Evolutionary conservation across 2,329 filamentous ascomycete species (phyloP), one percentile per base, ranked within the genome.

Genomic region (Zymoseptoria tritici): DNA sequence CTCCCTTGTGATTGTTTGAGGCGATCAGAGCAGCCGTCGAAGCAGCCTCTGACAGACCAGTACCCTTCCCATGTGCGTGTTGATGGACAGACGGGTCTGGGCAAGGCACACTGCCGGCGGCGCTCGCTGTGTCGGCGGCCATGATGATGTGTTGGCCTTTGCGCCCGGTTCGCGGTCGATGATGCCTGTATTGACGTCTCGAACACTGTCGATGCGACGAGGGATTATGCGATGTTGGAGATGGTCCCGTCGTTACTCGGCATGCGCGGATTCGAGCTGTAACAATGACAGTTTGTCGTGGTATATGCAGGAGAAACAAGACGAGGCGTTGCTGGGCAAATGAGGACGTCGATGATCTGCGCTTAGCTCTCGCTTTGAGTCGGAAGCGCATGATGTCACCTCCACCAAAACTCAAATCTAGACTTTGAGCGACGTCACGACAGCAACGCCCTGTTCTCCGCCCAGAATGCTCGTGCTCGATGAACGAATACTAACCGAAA

Each of bases 11-110:
- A 11, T 67, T 68, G 53, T 79, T 76, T 13, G 79, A 82, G 54
- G 77, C 81, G 70, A 83, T 83, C 13, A 87, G 73, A 5, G 85
- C 85, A 61, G 85, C 83, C 9, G 79, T 81, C n/a, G 84, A 84
- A 64, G 85, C 85, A 63, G 78, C 76, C 55, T 78, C 75, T 61
- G 79, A 77, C 21, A 80, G 70, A 52, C 71, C 70, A 56, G 65
- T 69, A 66, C 69, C 67, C 56, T 70, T 67, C 66, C 77, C 73
- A 60, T 73, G 67, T 9, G 68, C 73, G 29, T 72, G 65, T 62
- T 78, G 72, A 59, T 75, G 73, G 21, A 70, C 76, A 29, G 77
- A 76, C 49, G 79, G 78, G 67, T 81, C 79, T 57, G 79, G 75
- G 61, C 75, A 77, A 11, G 68, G 61, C 54, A 61, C 56, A 50